Base-by-base conservation (phyloP, 257 asterid species). In the Knoxia roxburghii region DNA sequence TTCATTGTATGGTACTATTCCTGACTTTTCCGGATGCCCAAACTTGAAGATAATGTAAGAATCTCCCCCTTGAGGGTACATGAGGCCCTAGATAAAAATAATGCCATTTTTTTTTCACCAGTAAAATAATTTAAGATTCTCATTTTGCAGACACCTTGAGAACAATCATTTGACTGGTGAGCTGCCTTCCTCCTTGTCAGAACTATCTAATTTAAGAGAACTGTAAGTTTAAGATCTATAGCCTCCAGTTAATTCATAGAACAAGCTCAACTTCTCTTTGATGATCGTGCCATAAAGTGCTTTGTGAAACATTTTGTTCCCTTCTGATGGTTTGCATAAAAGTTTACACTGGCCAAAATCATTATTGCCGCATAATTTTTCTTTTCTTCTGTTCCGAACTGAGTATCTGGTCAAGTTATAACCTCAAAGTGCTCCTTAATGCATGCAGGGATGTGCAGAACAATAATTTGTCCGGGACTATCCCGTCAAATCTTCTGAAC, bases 11-110 rank as follows among this genome's bases (percentile, higher is more conserved):
- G 99, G 99, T 73, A 48, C 89, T 20, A 80, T 93, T 81, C 99
- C 99, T 30, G 99, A 93, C 79, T 86, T 93, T 84, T 82, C 94
- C 46, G 96, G 90, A 68, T 90, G 97, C 78, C 86, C 90, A 27
- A 81, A 81, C 87, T 80, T 93, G 80, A 85, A 68, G 79, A 88
- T 21, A 72, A 81, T 93, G 99, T 93, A 80, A 77, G 39, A 41
- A 12, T 54, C 37, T 68, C 71, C 53, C 40, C 61, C 23, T 52
- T 43, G 43, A 10, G n/a, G n/a, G n/a, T n/a, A n/a, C n/a, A 20
- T 62, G 45, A 13, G 10, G 45, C 5, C 15, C 5, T 14, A 56
- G 41, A 30, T 26, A 24, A 23, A 14, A 40, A 40, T 30, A 21
- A 15, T 7, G 45, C n/a, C n/a, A n/a, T n/a, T n/a, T n/a, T n/a